Evolutionary conservation across 306 rosid species (phyloP), one percentile per base, ranked within the genome.

Genomic region (Aeschynomene evenia): DNA sequence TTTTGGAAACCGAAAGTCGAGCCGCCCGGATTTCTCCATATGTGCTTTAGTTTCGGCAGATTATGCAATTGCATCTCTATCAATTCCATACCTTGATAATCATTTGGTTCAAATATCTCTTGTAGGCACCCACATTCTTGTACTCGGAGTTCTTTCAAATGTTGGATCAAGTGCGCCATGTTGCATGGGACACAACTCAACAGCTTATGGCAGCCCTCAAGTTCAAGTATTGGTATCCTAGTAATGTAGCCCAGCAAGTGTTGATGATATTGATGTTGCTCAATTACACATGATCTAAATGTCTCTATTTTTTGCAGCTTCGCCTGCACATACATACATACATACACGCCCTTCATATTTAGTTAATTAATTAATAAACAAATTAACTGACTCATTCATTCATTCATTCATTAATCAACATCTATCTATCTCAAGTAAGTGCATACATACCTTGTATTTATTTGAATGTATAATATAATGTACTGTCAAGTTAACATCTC

Each of bases 1-100:
- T 36, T 5, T 6, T 11, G 13, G 4, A 60, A 72, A 24, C 51
- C 16, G n/a, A 7, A 33, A 2, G 3, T 2, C 1, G 28, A 24
- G 4, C 15, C 21, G 23, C n/a, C n/a, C n/a, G 22, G 70, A 50
- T 12, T 37, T 51, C 18, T 33, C 71, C 71, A 63, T 0, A 63
- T 51, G 56, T 52, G 54, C 31, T 22, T 63, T 12, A 51, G 24
- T 18, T 62, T 60, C 2, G 68, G 61, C 5, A 59, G 19, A 1
- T 13, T 31, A 20, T 0, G 0, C 39, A 71, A 48, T 0, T 0
- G 0, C 1, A 59, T 1, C 0, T 0, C 0, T 0, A 0, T 0
- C 26, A 18, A 6, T 1, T 48, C 19, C 13, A 12, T 39, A 8
- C 37, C 45, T 39, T 12, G n/a, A 39, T 39, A 10, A 24, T 58